Evolutionary conservation across 768 basidiomycete species (phyloP).

Genomic region (Exsudoporus frostii): DNA sequence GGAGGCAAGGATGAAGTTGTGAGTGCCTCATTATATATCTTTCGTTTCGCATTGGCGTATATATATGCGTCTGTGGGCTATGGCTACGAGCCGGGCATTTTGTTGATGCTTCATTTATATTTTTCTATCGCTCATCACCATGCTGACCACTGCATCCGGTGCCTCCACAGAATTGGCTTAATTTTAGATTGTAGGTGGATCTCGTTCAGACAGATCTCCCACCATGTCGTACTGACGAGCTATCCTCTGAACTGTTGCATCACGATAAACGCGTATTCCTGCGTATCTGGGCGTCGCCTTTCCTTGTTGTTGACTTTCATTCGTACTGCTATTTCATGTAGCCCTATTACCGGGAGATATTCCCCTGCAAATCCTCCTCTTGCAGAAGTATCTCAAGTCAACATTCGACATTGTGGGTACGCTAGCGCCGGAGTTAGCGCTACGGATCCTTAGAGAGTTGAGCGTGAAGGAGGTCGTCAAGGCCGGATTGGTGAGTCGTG

Average conservation of each 20-base stretch:
- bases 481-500: constrained; percentile 35
- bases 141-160: constrained; percentile 2
- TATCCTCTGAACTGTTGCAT: neutral
- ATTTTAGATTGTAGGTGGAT: constrained; percentile 26
- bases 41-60: neutral
- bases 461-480: constrained; percentile 60
- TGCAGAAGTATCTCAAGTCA: constrained; percentile 80
- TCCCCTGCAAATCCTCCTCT: constrained; percentile 73
- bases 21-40: constrained; percentile 30
- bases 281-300: neutral
- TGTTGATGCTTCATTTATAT: neutral
- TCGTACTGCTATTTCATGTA: constrained; percentile 24
- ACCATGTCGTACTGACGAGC: constrained; percentile 5
- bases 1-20: constrained; percentile 75
- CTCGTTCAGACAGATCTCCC: neutral
- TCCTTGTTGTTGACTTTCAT: constrained; percentile 3
- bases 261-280: neutral
- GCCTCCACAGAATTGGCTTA: constrained; percentile 23
- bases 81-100: neutral
- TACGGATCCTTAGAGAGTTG: constrained; percentile 58
- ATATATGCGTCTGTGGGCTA: neutral
- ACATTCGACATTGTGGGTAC: constrained; percentile 80
- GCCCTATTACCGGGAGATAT: constrained; percentile 85
- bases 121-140: neutral
- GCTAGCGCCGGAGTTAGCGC: constrained; percentile 61